Percentiles rank a stretch among this genome's conserved stretches.
Conservation (phyloP, 805 yeast genomes). For the Lipomyces sp. region DNA sequence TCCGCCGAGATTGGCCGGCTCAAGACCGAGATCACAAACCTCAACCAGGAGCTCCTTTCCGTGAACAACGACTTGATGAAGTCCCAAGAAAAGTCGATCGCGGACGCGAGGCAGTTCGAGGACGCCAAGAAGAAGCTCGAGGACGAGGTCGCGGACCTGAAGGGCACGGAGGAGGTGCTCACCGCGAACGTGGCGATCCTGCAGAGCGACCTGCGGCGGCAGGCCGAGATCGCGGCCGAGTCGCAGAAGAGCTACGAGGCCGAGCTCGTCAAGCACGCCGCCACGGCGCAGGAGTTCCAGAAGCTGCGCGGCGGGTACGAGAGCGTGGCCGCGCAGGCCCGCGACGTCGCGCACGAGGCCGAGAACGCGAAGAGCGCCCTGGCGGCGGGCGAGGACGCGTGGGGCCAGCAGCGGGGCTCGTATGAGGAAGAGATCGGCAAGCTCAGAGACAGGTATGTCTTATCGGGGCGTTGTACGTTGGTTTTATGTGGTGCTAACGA, state of each 20-base stretch:
- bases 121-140: constrained; percentile 31
- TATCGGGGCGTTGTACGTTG: background rate
- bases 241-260: constrained; percentile 54
- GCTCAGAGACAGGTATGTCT: constrained; percentile 40
- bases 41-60: constrained; percentile 32
- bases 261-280: constrained; percentile 55
- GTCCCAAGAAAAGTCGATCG: constrained; percentile 29
- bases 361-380: constrained; percentile 38
- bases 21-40: constrained; percentile 24
- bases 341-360: constrained; percentile 34
- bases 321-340: constrained; percentile 35
- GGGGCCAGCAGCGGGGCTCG: constrained; percentile 45
- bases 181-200: constrained; percentile 37
- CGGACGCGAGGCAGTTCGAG: constrained; percentile 27
- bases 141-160: constrained; percentile 31
- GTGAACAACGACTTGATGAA: constrained; percentile 30
- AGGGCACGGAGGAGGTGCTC: constrained; percentile 34
- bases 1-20: constrained; percentile 16
- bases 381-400: constrained; percentile 42
- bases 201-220: constrained; percentile 43
- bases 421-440: constrained; percentile 50
- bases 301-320: constrained; percentile 41
- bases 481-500: background rate
- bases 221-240: constrained; percentile 47
- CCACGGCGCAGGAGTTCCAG: constrained; percentile 45